These are phyloP conservation scores for Leishmania turanica DNA, from an alignment of 208 protist species.

Conservation along the genomic window DNA sequence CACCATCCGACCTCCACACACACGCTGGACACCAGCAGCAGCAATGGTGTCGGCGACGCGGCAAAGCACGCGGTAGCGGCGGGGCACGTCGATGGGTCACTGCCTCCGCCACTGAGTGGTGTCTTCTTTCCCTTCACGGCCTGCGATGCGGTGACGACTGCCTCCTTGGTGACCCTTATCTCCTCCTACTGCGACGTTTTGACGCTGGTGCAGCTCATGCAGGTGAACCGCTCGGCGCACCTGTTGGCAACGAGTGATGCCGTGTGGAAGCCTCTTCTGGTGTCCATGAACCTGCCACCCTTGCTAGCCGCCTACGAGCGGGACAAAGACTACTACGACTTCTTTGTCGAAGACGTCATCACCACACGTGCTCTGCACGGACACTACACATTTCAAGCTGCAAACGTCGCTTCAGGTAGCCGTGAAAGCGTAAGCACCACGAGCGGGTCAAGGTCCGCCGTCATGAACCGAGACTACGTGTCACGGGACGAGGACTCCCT, in stretches of 20 bases:
- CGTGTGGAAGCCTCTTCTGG: conserved; percentile 53
- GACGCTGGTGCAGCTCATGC: conserved; percentile 49
- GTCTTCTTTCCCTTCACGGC: conserved; percentile 18
- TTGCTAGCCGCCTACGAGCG: conserved; percentile 40
- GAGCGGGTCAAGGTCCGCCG: conserved; percentile 6
- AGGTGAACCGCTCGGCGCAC: conserved; percentile 38
- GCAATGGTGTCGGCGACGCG: neutral
- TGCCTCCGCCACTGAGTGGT: neutral
- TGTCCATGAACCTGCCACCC: conserved; percentile 46
- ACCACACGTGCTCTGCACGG: conserved; percentile 70
- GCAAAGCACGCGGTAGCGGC: neutral
- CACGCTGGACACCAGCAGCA: neutral
- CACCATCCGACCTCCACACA: neutral
- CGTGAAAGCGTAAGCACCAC: conserved; percentile 14
- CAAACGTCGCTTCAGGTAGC: conserved; percentile 18
- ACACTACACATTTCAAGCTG: conserved; percentile 59
- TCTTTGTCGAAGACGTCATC: conserved; percentile 69
- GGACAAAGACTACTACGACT: conserved; percentile 46
- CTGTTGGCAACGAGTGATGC: conserved; percentile 39
- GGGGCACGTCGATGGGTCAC: neutral
- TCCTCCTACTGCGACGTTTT: conserved; percentile 46
- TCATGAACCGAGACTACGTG: neutral
- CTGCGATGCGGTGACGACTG: neutral
- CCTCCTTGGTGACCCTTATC: conserved; percentile 26
- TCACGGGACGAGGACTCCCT: conserved; percentile 20